A percentile compares a stretch with the other conserved stretches of the same genome.
These are phyloP conservation scores for Cordyceps cicadae DNA, from an alignment of 2,329 filamentous ascomycete species.

Conservation along the genomic window DNA sequence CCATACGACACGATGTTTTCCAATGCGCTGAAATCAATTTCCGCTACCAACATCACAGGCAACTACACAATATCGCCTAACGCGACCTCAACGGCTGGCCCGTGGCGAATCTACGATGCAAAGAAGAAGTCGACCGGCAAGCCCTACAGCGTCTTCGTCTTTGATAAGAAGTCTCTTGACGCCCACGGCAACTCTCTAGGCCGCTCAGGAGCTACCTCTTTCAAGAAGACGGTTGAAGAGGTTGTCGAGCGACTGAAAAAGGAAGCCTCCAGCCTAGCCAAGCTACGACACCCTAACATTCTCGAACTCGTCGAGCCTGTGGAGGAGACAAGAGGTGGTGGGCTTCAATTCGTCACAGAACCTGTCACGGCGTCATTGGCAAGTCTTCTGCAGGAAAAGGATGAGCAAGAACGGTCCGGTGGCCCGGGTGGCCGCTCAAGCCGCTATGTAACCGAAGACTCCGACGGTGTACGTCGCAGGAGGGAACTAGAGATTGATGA, in stretches of 20 bases:
- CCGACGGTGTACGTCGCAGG: constrained; percentile 62
- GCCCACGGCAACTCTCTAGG: constrained; percentile 34
- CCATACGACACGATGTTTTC: constrained; percentile 67
- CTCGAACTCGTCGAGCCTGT: constrained; percentile 91
- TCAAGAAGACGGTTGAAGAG: constrained; percentile 80
- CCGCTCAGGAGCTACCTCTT: constrained; percentile 46
- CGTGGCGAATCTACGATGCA: constrained; percentile 96
- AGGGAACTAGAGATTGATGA: constrained; percentile 91
- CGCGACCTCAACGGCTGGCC: constrained; percentile 72
- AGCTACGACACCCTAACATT: constrained; percentile 82
- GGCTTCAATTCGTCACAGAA: constrained; percentile 93
- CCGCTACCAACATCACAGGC: constrained; percentile 77
- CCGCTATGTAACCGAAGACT: constrained; percentile 72
- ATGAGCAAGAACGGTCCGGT: constrained; percentile 68
- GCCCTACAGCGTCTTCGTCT: constrained; percentile 83
- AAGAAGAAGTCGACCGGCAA: constrained; percentile 95
- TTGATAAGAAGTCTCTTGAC: constrained; percentile 82
- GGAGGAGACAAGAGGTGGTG: constrained; percentile 84
- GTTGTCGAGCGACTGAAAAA: constrained; percentile 85
- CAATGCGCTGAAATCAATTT: constrained; percentile 87
- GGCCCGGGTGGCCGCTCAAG: constrained; percentile 63
- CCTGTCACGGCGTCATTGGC: constrained; percentile 82
- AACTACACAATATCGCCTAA: constrained; percentile 79
- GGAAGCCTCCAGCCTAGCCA: constrained; percentile 81
- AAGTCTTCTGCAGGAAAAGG: constrained; percentile 75